phyloP scores from a whole-genome alignment of 495 filamentous ascomycete species.

The Barbatosphaeria neglecta region DNA sequence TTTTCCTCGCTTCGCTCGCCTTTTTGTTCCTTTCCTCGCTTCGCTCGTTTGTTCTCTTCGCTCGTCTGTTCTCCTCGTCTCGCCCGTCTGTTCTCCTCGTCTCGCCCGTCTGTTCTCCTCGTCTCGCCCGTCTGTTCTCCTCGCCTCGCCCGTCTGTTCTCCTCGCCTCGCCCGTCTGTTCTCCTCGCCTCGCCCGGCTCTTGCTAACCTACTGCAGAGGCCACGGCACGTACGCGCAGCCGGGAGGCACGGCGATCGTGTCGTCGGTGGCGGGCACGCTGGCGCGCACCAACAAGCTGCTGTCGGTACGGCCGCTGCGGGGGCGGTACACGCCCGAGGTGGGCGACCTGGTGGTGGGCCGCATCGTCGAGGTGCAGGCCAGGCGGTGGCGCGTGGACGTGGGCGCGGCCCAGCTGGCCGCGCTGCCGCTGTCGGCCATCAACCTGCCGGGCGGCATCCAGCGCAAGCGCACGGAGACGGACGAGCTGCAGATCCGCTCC shows the following conservation, averaged over 20 bases:
- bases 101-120: too few relatives aligned
- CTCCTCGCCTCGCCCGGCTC: too few relatives aligned
- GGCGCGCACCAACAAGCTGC: slow-evolving; percentile 87
- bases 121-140: background rate
- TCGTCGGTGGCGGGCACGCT: slow-evolving; percentile 82
- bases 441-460: slow-evolving; percentile 92
- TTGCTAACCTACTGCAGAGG: slow-evolving; percentile 37
- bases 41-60: too few relatives aligned
- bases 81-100: too few relatives aligned
- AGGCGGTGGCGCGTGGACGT: slow-evolving; percentile 92
- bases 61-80: too few relatives aligned
- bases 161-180: background rate
- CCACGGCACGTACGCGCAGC: slow-evolving; percentile 65
- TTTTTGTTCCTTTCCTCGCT: too few relatives aligned
- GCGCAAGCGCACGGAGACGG: slow-evolving; percentile 78
- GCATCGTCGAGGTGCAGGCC: slow-evolving; percentile 83
- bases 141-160: background rate
- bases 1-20: background rate
- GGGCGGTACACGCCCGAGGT: slow-evolving; percentile 95
- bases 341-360: slow-evolving; percentile 86
- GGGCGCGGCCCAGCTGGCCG: slow-evolving; percentile 66
- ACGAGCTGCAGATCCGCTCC: slow-evolving; percentile 87
- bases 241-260: slow-evolving; percentile 54
- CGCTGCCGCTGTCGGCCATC: slow-evolving; percentile 75
- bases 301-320: slow-evolving; percentile 76